Evolutionary conservation across 139 green algal genomes (phyloP).

Genomic region (Coelastrella sp.): DNA sequence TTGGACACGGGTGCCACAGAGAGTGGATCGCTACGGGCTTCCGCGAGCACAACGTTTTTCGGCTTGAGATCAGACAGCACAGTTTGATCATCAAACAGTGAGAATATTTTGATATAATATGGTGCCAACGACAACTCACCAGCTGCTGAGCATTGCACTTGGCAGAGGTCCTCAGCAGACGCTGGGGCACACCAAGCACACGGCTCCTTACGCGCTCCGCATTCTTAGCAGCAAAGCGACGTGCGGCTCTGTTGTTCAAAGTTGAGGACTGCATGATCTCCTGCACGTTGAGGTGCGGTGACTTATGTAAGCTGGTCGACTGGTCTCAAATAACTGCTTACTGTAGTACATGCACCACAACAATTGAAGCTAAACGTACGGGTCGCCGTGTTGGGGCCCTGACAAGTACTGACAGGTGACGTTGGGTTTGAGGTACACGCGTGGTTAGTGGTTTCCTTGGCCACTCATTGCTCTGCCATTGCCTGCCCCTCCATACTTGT

Average conservation of each 20-base stretch:
- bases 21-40: not conserved
- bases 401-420: not conserved
- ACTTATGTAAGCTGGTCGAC: not conserved
- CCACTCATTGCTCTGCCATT: slow-evolving; percentile 1
- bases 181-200: slow-evolving; percentile 21
- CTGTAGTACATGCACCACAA: no score
- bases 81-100: no score
- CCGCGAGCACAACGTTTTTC: no score
- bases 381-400: not conserved
- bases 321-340: no score
- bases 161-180: slow-evolving; percentile 34
- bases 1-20: not conserved
- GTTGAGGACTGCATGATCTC: slow-evolving; percentile 10
- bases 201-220: slow-evolving; percentile 29
- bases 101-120: no score
- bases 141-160: slow-evolving; percentile 61
- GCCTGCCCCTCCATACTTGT: no score
- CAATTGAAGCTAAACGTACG: no score
- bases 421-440: not conserved
- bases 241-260: slow-evolving; percentile 23
- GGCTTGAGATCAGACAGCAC: no score
- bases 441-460: slow-evolving; percentile 20
- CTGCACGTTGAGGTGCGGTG: not conserved
- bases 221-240: slow-evolving; percentile 22
- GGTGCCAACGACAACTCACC: slow-evolving; percentile 14